Evolutionary conservation across 192 early-diverging fungal species (phyloP).

Genomic region (Entomortierella chlamydospora): DNA sequence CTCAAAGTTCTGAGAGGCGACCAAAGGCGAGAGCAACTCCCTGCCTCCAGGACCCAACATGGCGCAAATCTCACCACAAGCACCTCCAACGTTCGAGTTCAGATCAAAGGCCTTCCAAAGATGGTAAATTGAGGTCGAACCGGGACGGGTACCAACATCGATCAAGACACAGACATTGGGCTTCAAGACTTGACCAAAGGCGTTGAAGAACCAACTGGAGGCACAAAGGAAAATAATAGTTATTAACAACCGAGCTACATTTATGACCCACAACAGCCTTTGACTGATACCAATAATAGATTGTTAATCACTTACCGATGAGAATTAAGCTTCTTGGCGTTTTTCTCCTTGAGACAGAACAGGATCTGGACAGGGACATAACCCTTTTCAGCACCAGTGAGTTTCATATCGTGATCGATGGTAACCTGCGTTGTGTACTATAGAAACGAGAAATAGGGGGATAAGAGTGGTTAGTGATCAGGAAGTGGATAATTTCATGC

Average conservation of each 20-base stretch:
- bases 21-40: constrained; percentile 66
- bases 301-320: constrained; percentile 70
- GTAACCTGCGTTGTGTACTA: constrained; percentile 85
- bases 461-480: not conserved
- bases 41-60: constrained; percentile 62
- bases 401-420: constrained; percentile 79
- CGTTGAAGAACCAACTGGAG: constrained; percentile 75
- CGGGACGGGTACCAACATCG: constrained; percentile 75
- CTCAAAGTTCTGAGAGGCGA: constrained; percentile 77
- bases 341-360: constrained; percentile 94
- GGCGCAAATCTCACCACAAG: constrained; percentile 75
- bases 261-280: constrained; percentile 3
- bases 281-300: constrained; percentile 4
- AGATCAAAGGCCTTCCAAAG: constrained; percentile 75
- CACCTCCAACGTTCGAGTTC: constrained; percentile 69
- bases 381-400: constrained; percentile 72
- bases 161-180: constrained; percentile 72
- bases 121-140: constrained; percentile 72
- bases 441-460: not conserved
- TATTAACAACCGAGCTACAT: not conserved
- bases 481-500: not conserved
- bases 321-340: constrained; percentile 91
- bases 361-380: constrained; percentile 82
- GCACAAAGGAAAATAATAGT: not conserved
- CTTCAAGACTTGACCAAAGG: constrained; percentile 67